Percentiles rank a stretch among this genome's conserved stretches.
Evolutionary conservation across 1,139 yeast genomes (phyloP).

Genomic region (Yamadazyma jaroonii): DNA sequence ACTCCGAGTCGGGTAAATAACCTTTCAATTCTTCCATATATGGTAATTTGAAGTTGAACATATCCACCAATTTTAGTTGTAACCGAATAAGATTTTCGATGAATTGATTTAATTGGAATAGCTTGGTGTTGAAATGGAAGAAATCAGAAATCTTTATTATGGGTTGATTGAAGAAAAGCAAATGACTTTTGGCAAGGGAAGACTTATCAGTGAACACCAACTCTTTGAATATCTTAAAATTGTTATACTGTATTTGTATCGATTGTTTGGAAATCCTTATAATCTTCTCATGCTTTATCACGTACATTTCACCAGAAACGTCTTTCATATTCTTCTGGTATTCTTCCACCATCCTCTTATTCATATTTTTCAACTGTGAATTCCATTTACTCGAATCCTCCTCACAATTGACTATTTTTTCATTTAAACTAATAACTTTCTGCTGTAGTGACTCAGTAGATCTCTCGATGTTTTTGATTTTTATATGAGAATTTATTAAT

Average conservation of each 20-base stretch:
- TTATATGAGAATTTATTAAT: constrained; percentile 22
- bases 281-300: constrained; percentile 19
- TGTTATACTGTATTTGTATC: constrained; percentile 21
- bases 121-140: constrained; percentile 23
- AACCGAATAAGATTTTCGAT: constrained; percentile 37
- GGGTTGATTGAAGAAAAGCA: constrained; percentile 24
- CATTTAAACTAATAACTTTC: constrained; percentile 16
- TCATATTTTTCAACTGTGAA: constrained; percentile 9
- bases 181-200: constrained; percentile 9
- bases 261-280: constrained; percentile 30
- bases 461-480: constrained; percentile 22
- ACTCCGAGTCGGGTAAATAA: constrained; percentile 33
- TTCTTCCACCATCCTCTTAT: not conserved
- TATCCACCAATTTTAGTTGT: constrained; percentile 26
- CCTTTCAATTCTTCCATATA: constrained; percentile 28
- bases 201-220: constrained; percentile 15
- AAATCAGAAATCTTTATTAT: constrained; percentile 29
- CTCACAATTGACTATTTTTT: constrained; percentile 13
- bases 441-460: constrained; percentile 15
- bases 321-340: constrained; percentile 2
- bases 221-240: constrained; percentile 28
- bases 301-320: constrained; percentile 2
- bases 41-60: constrained; percentile 32
- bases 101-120: constrained; percentile 35
- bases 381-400: constrained; percentile 10